Evolutionary conservation across 768 basidiomycete genomes (phyloP).

Genomic region (Tulasnella sp.): DNA sequence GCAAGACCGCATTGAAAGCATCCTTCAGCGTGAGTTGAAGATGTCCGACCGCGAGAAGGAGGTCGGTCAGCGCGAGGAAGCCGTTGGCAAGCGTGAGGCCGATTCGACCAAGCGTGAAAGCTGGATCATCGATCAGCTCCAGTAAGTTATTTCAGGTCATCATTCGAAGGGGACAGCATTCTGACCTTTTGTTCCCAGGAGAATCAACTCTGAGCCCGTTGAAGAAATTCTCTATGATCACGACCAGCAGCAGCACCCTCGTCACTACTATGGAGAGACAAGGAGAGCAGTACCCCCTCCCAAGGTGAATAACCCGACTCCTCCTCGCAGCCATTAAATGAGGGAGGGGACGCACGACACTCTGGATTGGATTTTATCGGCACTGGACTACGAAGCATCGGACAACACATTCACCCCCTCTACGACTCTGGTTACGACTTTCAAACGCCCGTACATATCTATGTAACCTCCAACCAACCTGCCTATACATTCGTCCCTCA

Average conservation of each 20-base stretch:
- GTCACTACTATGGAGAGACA: conserved; percentile 20
- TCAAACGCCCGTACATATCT: background rate
- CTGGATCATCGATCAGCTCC: conserved; percentile 91
- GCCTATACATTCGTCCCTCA: conserved; percentile 1
- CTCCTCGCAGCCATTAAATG: conserved; percentile 12
- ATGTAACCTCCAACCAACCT: conserved; percentile 5
- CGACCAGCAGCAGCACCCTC: conserved; percentile 15
- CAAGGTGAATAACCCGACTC: conserved; percentile 20
- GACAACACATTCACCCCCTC: background rate
- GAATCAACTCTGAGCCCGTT: conserved; percentile 15
- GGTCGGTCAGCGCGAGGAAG: conserved; percentile 78
- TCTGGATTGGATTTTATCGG: conserved; percentile 10
- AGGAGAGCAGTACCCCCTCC: conserved; percentile 8
- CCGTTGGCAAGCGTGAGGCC: conserved; percentile 75
- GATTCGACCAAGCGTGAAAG: conserved; percentile 78
- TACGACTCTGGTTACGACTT: conserved; percentile 7
- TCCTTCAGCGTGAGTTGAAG: conserved; percentile 77
- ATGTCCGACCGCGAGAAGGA: conserved; percentile 81
- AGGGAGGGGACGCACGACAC: conserved; percentile 5
- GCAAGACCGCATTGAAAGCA: conserved; percentile 66
- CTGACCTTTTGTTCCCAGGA: conserved; percentile 1
- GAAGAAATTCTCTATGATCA: conserved; percentile 23
- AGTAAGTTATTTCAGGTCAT: conserved; percentile 46
- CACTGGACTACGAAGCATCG: conserved; percentile 9
- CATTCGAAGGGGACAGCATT: background rate